Base-by-base conservation (phyloP, 352 stramenopile species). In the Phytopythium montanum region DNA sequence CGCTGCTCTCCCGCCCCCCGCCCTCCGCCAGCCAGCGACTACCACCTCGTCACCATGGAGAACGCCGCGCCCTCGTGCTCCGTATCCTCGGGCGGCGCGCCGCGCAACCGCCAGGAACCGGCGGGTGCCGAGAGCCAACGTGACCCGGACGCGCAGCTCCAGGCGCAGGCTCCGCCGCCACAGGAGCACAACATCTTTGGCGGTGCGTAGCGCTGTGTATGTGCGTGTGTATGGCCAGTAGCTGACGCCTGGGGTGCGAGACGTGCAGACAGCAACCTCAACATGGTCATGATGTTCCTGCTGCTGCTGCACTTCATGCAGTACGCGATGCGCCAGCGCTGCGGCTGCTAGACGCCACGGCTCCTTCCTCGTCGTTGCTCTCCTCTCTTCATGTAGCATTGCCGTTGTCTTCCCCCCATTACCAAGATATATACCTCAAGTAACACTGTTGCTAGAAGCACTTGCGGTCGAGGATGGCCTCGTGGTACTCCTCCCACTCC, bases 401-500 rank as follows among this genome's bases (percentile, higher is more conserved):
- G 26, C 12, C 5, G 19, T 59, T 36, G 31, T 52, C 25, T 10
- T 31, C 19, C 44, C n/a, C 41, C 26, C 16, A 5, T 53, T 53
- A 13, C 26, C 6, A 23, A 2, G 6, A 21, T 29, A 29, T 49
- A 49, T 29, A 29, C 18, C 18, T 21, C 1, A 2, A n/a, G 29
- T 48, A 21, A 48, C 26, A 19, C 0, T 12, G 23, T 50, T n/a
- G 25, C 66, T 57, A 94, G 65, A 93, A 93, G 61, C 82, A 92
- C 58, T 96, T 96, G 18, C 80, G 76, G 60, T 92, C 78, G 51
- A 95, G 63, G 45, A 96, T 94, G 34, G 76, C 70, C 54, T 92
- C 82, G 56, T 94, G 84, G 62, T 94, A 90, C 62, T 96, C 88
- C 71, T 96, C 87, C 87, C 85, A 96, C 60, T 96, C 88, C 53